Evolutionary conservation across 768 basidiomycete species (phyloP), one percentile per base, ranked within the genome.

Genomic region (Kwoniella sp.): DNA sequence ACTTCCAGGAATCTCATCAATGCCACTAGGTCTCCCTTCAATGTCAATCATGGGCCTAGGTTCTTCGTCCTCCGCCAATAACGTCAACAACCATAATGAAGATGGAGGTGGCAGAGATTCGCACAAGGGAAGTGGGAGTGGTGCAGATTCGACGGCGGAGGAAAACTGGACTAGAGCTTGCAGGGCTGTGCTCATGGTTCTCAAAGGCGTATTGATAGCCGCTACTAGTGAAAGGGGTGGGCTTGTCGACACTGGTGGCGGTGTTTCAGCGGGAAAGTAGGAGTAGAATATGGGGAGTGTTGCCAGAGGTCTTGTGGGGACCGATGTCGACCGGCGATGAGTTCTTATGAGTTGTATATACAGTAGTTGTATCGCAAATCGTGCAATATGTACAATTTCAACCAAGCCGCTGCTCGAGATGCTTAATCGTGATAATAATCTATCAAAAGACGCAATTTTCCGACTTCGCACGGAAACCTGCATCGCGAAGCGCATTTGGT

Each of bases 151-250:
- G 24, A 52, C 71, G 15, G 91, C 92, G 71, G 95, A 99, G 77
- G 95, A 99, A 74, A 84, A 87, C 0, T 99, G 95, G 95, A 97
- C 95, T 24, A 87, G 91, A 63, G 91, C 93, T 3, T 82, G 98
- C 72, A 85, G 92, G 30, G 93, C 96, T 72, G 91, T 98, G 62
- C 83, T 96, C 61, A 64, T 65, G 33, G 74, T 77, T 10, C 58
- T 80, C 40, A 78, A 80, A 57, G 47, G 76, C 64, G 74, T 80
- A 24, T 58, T 80, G 58, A 68, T 78, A 21, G 68, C 76, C 30
- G 79, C 77, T 64, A 80, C 56, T 74, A 80, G 57, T 24, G 76
- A 78, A 33, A 65, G 69, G 49, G 68, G 60, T 15, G 40, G 7
- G 5, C n/a, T 19, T 9, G 21, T 50, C n/a, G n/a, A n/a, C n/a